Base-by-base conservation (phyloP, 805 yeast species). In the Scheffersomyces coipomensis region DNA sequence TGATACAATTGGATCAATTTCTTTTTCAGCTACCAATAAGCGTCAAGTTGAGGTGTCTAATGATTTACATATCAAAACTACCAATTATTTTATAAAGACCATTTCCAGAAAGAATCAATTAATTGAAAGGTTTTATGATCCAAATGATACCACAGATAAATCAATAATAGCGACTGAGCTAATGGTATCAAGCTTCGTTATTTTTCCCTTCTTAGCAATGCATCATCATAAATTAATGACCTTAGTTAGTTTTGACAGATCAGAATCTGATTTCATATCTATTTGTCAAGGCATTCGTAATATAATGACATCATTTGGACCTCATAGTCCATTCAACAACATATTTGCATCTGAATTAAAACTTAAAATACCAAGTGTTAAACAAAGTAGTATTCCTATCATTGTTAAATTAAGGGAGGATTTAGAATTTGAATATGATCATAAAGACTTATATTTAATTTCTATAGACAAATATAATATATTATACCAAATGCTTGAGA, bases 171-270 rank as follows among this genome's bases (percentile, higher is more conserved):
- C 47, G 0, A 44, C 44, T 7, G 60, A 53, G 34, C 31, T 58
- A 12, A 29, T 41, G 4, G 30, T 53, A 1, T 51, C 60, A 7
- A 47, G 58, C 3, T 44, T 51, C 25, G 30, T 61, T 6, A 44
- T 60, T 16, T 61, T 49, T 42, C 52, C 66, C 8, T 65, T 50
- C 33, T 39, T 63, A 10, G 63, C 62, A 3, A 41, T 65, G 3
- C 67, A 64, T 42, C 65, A 66, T 2, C 58, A 56, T 34, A 45
- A 46, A 15, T 39, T 61, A 9, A 38, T 56, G 17, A 67, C 69
- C 5, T 41, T 66, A 19, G 49, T 65, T 1, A 49, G 50, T n/a
- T 55, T 51, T 27, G 56, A 53, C 17, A 34, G 32, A 11, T 35
- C 29, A 5, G 48, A 50, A 7, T 35, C 29, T 4, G 48, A 50